Evolutionary conservation across 331 rosid species (phyloP).

Genomic region (Malus hybrid): DNA sequence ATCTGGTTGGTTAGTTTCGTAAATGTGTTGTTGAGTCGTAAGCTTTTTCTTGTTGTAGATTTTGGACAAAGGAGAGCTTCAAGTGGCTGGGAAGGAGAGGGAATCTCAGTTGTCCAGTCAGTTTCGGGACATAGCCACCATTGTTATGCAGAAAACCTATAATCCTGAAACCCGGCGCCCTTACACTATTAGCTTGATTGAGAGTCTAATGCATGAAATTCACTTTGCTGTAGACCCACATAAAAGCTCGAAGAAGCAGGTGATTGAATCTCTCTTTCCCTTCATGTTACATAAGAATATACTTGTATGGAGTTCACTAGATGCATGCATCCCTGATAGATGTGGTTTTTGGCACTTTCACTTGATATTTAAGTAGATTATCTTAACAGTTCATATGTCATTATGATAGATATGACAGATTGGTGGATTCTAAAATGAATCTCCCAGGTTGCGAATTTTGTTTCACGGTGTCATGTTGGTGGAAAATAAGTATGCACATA

Average conservation of each 20-base stretch:
- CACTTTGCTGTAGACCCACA: constrained; percentile 90
- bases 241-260: constrained; percentile 88
- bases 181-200: constrained; percentile 93
- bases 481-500: not conserved
- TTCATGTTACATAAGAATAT: not conserved
- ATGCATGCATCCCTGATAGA: not conserved
- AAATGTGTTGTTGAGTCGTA: not conserved
- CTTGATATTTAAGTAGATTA: not conserved
- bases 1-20: not conserved
- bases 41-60: constrained; percentile 30
- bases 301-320: not conserved
- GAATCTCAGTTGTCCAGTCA: constrained; percentile 79
- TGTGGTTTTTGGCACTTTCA: not conserved
- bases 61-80: constrained; percentile 92
- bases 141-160: constrained; percentile 91
- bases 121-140: constrained; percentile 92
- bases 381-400: not conserved
- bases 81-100: constrained; percentile 95
- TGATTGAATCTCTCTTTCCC: constrained; percentile 3
- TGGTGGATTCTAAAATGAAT: not conserved
- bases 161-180: constrained; percentile 94
- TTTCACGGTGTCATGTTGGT: not conserved
- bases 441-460: not conserved
- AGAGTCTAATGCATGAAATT: constrained; percentile 81
- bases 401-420: not conserved